Percentiles rank a stretch among this genome's conserved stretches.
These are phyloP conservation scores for Boechera retrofracta DNA, from an alignment of 345 rosid genomes.

Conservation along the genomic window DNA sequence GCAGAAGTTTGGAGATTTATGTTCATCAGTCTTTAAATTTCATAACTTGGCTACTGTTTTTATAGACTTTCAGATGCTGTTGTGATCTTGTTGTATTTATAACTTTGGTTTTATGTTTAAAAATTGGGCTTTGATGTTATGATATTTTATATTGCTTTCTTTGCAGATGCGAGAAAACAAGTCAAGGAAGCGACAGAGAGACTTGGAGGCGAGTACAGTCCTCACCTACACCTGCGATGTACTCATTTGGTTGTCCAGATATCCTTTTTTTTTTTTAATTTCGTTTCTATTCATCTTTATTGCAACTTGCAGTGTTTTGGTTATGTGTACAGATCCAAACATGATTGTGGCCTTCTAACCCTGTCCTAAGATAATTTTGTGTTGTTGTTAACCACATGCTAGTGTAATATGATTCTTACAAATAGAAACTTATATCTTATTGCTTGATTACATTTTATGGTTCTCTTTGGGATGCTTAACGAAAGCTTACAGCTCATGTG, in stretches of 20 bases:
- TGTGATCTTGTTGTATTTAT: neutral
- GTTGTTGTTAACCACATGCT: too few relatives aligned
- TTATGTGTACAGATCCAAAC: neutral
- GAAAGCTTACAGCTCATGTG: slow-evolving; percentile 68
- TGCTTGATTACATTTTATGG: neutral
- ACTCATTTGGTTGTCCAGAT: slow-evolving; percentile 97
- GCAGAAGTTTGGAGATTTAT: neutral
- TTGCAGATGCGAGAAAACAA: slow-evolving; percentile 85
- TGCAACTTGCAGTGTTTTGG: neutral
- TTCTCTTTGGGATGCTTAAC: slow-evolving; percentile 56
- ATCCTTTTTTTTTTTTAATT: slow-evolving; percentile 56
- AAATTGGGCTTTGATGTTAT: neutral
- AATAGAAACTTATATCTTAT: too few relatives aligned
- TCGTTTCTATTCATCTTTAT: neutral
- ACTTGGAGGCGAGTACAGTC: slow-evolving; percentile 86
- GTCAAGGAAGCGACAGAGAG: slow-evolving; percentile 95
- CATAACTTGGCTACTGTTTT: neutral
- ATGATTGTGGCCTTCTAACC: neutral
- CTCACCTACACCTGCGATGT: slow-evolving; percentile 78
- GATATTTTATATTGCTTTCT: neutral
- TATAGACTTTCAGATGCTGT: neutral
- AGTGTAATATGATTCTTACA: too few relatives aligned
- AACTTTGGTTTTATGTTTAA: neutral
- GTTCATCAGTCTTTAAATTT: neutral
- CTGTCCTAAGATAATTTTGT: too few relatives aligned